These are phyloP conservation scores for Chromera velia DNA, from an alignment of 73 alveolate genomes.

Conservation along the genomic window DNA sequence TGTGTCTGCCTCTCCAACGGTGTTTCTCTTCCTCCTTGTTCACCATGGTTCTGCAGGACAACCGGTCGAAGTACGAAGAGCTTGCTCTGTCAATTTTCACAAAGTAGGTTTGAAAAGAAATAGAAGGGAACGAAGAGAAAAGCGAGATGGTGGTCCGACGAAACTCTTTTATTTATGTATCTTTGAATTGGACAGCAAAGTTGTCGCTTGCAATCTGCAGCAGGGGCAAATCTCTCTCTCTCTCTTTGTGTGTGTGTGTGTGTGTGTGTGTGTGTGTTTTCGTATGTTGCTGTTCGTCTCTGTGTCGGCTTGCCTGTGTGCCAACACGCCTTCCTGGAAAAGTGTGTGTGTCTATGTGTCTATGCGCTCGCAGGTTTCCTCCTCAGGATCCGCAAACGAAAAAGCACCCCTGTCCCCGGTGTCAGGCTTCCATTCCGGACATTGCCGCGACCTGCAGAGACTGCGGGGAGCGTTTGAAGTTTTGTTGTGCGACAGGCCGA, in stretches of 20 bases:
- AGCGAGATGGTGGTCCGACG: neutral
- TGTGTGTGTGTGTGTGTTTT: neutral
- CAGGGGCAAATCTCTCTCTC: neutral
- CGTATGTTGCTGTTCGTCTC: neutral
- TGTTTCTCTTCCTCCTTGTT: no score
- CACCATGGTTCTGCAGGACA: no score
- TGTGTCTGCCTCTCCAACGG: no score
- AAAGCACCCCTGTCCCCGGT: neutral
- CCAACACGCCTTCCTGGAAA: no score
- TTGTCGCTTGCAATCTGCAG: no score
- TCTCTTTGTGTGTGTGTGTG: neutral
- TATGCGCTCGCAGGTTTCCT: no score
- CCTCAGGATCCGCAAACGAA: neutral
- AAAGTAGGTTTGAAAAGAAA: no score
- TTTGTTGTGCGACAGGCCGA: no score
- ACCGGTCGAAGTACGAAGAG: neutral
- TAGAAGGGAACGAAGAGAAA: neutral
- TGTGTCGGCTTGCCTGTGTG: neutral
- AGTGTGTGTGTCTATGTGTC: no score
- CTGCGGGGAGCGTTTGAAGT: neutral
- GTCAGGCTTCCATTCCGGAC: neutral
- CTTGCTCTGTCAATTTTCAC: neutral
- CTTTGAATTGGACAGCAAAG: no score
- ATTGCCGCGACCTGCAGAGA: neutral
- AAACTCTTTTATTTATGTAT: neutral